Evolutionary conservation across 2,329 filamentous ascomycete species (phyloP), one percentile per base, ranked within the genome.

Genomic region (Colletotrichum lentis): DNA sequence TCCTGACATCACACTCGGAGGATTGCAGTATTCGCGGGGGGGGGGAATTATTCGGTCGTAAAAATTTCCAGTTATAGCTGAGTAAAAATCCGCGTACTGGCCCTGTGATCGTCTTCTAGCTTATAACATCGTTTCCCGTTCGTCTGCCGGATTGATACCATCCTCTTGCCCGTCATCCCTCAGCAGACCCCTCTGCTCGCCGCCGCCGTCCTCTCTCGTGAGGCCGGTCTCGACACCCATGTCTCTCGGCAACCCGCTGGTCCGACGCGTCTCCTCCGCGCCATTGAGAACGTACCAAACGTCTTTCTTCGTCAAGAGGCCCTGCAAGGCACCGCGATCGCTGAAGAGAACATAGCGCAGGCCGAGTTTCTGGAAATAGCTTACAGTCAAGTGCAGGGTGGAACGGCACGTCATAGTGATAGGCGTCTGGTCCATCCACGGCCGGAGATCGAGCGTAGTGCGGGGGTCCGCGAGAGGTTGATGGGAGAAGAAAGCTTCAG

Each of bases 361-460:
- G 22, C 96, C 96, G 10, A 99, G 87, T 76, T 95, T 95, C 81
- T 97, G 94, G 80, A 99, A 98, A 85, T 99, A 96, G 65, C 87
- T 90, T 27, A 96, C 90, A 3, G 92, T 93, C n/a, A 98, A 86
- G 76, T 94, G 90, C 69, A 99, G 88, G 67, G 85, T 90, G 18
- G 90, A 89, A 70, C 89, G 87, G 24, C 88, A 89, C 49, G 93
- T 92, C 20, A 98, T 84, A 0, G 96, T 98, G 54, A 99, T 91
- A 0, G 96, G 96, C 0, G 96, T 99, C 78, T 97, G 95, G 78
- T 99, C 96, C 94, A 99, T 97, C 96, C 96, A 99, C 2, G 94
- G 94, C 8, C 95, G 85, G 12, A 99, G 85, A 79, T 99, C 96
- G 46, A 99, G 88, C 0, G 91, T 94, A 18, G 88, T 85, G 22